Conservation (phyloP, 768 basidiomycete genomes). For the Piloderma croceum region DNA sequence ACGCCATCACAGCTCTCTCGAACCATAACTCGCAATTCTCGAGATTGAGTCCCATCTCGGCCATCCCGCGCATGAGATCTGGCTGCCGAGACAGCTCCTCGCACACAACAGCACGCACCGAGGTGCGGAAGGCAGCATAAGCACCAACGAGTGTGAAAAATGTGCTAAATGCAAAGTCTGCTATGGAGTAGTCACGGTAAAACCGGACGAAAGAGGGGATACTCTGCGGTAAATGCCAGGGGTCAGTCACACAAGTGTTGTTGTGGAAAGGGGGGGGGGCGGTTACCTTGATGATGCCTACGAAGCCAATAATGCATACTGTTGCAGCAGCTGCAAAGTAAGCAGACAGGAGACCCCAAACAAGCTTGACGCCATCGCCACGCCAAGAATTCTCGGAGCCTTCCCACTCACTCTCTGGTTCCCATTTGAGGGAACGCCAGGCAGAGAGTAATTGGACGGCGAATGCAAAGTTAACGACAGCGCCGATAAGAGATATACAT, state of each 20-base stretch:
- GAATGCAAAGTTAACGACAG: background rate
- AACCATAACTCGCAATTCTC: constrained; percentile 83
- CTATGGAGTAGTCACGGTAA: constrained; percentile 78
- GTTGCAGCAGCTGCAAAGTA: constrained; percentile 64
- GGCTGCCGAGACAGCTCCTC: constrained; percentile 73
- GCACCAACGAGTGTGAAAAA: constrained; percentile 51
- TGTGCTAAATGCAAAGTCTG: constrained; percentile 68
- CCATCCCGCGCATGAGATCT: constrained; percentile 64
- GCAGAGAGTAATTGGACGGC: background rate
- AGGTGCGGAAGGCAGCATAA: constrained; percentile 52
- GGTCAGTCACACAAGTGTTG: constrained; percentile 1
- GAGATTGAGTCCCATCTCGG: constrained; percentile 65
- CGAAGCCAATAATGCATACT: constrained; percentile 60
- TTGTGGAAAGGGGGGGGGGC: background rate
- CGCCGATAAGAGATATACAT: background rate
- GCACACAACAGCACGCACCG: constrained; percentile 57
- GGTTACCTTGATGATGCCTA: constrained; percentile 64
- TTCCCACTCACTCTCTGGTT: background rate
- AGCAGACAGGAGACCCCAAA: constrained; percentile 58
- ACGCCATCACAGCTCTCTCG: constrained; percentile 55
- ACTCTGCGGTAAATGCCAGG: constrained; percentile 35
- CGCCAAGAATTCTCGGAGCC: background rate
- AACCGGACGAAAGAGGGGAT: constrained; percentile 64
- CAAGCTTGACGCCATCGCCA: constrained; percentile 38
- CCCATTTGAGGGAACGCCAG: background rate